Evolutionary conservation across 1,284 basidiomycete species (phyloP), one percentile per base, ranked within the genome.

Genomic region (Lignosus rhinocerotis): DNA sequence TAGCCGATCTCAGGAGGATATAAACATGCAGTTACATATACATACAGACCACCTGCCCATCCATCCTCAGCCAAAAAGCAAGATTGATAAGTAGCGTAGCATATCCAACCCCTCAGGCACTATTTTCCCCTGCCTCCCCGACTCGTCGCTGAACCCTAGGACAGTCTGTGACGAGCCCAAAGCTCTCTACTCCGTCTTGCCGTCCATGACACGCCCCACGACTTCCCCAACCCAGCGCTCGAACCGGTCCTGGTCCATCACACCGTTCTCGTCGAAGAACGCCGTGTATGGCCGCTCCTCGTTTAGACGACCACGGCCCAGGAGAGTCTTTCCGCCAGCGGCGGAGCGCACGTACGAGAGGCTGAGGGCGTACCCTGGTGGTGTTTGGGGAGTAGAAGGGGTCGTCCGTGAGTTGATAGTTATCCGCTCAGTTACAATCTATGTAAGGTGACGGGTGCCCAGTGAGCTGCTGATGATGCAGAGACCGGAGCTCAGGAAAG

Each of bases 371-470:
- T 92, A 93, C 33, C 80, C 77, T 9, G 90, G 90, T 3, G 83
- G 75, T 55, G 65, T 55, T 55, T 70, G 58, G 51, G 73, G 63
- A 63, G 73, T 73, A 17, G 80, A 79, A 41, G 88, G 84, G 21
- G 76, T 63, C 3, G 88, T 87, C 46, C 78, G 79, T 7, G 92
- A 88, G 25, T 83, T 81, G 56, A 94, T 78, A 17, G 85, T 87
- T 73, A 94, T 83, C 61, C 86, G 83, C 69, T 94, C 92, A 7
- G 90, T 91, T 41, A 93, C 85, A 69, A 94, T 94, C 87, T 93
- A 65, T 19, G 16, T 17, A 19, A 39, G 9, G 33, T 36, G 17
- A 41, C 42, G 30, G 41, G 12, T 45, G 42, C 25, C 33, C 11
- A 21, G 32, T 25, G 19, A 19, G 25, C 69, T 7, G 42, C 25